Evolutionary conservation across 805 yeast species (phyloP).

Genomic region (Teunomyces cretensis): DNA sequence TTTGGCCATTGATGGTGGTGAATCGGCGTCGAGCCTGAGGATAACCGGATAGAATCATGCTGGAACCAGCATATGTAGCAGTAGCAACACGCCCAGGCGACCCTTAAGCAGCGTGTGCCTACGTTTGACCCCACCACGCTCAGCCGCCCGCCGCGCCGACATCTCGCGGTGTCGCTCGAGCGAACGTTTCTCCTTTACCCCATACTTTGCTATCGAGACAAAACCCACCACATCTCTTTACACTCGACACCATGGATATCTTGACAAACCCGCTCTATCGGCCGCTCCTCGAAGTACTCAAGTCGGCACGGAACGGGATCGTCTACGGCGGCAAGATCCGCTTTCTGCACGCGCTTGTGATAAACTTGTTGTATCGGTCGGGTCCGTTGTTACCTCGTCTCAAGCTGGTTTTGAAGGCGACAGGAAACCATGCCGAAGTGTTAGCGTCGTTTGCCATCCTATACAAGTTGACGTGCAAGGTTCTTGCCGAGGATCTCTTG

Average conservation of each 20-base stretch:
- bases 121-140: too few species aligned
- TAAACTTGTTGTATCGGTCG: constrained; percentile 53
- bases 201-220: not conserved
- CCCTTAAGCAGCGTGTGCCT: too few species aligned
- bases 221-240: not conserved
- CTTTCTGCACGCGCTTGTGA: constrained; percentile 64
- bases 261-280: constrained; percentile 23
- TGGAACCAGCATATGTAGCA: too few species aligned
- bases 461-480: constrained; percentile 42
- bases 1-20: too few species aligned
- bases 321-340: constrained; percentile 64
- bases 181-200: not conserved
- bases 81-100: too few species aligned
- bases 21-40: too few species aligned
- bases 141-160: not conserved
- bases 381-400: constrained; percentile 50
- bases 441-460: constrained; percentile 56
- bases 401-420: constrained; percentile 47
- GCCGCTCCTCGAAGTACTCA: constrained; percentile 32
- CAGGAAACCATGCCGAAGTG: constrained; percentile 54
- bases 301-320: constrained; percentile 46
- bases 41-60: too few species aligned
- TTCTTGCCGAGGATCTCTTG: constrained; percentile 31
- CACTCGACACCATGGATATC: constrained; percentile 11
- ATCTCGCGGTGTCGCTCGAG: not conserved